A percentile compares a stretch with the other conserved stretches of the same genome.
Evolutionary conservation across 352 stramenopile genomes (phyloP).

Genomic region (Globisporangium ultimum): DNA sequence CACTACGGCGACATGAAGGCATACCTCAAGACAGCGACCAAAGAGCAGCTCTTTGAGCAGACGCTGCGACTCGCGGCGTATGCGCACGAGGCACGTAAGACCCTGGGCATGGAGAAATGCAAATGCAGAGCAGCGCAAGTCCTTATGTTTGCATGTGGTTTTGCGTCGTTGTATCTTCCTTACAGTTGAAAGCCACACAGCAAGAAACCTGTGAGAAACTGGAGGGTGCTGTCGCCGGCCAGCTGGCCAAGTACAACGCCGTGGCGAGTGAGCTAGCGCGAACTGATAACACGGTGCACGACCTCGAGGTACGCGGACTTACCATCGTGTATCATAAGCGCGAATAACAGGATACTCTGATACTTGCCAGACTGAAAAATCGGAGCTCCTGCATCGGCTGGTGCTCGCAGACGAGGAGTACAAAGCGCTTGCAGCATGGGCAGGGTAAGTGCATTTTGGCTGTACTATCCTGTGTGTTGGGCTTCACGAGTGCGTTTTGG

Average conservation of each 20-base stretch:
- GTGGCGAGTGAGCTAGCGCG: constrained; percentile 22
- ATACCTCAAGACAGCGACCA: constrained; percentile 33
- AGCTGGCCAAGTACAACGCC: constrained; percentile 24
- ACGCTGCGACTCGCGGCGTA: constrained; percentile 37
- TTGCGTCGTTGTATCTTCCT: neutral
- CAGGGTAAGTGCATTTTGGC: constrained; percentile 18
- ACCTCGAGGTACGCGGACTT: constrained; percentile 21
- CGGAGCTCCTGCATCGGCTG: constrained; percentile 27
- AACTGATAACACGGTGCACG: constrained; percentile 10
- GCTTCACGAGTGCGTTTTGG: neutral
- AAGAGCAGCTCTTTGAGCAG: constrained; percentile 47
- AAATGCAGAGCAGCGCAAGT: neutral
- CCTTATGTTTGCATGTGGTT: neutral
- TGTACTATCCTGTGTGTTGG: constrained; percentile 11
- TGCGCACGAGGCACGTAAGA: constrained; percentile 31
- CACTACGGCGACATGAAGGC: constrained; percentile 34
- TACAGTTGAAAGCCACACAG: constrained; percentile 23
- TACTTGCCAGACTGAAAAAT: constrained; percentile 12
- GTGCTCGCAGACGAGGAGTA: constrained; percentile 29
- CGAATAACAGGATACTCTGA: constrained; percentile 1
- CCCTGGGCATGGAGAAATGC: neutral
- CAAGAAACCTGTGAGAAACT: constrained; percentile 18
- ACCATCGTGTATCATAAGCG: neutral
- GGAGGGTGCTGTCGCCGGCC: constrained; percentile 15
- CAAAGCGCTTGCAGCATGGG: constrained; percentile 26